A percentile compares a stretch with the other conserved stretches of the same genome.
Evolutionary conservation across 176 grass and related monocot genomes (phyloP).

Genomic region (Guadua angustifolia): DNA sequence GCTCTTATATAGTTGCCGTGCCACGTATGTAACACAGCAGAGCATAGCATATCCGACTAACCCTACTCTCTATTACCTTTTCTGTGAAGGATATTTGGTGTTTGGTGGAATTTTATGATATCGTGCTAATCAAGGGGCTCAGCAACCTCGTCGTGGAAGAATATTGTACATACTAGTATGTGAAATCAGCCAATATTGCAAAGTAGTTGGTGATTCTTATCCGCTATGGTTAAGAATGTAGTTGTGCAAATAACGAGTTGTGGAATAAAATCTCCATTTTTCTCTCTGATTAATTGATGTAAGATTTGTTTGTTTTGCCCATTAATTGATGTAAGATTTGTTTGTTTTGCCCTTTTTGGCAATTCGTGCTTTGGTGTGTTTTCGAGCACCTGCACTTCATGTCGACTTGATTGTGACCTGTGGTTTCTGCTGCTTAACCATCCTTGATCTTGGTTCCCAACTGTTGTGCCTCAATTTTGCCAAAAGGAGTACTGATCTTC

Average conservation of each 20-base stretch:
- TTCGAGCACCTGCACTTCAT: no score
- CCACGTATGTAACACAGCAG: background rate
- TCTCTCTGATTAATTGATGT: slow-evolving; percentile 14
- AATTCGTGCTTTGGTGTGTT: background rate
- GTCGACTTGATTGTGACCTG: no score
- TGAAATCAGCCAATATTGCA: no score
- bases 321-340: slow-evolving; percentile 29
- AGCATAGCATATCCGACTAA: slow-evolving; percentile 8
- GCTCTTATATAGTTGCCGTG: background rate
- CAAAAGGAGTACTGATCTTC: no score
- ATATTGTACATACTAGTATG: slow-evolving; percentile 46
- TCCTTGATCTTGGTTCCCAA: no score
- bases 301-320: slow-evolving; percentile 27
- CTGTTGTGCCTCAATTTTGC: no score
- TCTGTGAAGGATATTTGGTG: slow-evolving; percentile 34
- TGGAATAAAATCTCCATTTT: slow-evolving; percentile 58
- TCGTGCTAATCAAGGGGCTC: slow-evolving; percentile 21
- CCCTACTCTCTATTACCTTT: background rate
- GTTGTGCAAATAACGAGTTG: slow-evolving; percentile 63
- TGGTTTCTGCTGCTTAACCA: no score
- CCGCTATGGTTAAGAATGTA: slow-evolving; percentile 49
- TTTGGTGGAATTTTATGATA: slow-evolving; percentile 22
- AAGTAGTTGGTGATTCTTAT: slow-evolving; percentile 42
- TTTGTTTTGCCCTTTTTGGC: slow-evolving; percentile 4
- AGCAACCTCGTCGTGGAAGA: slow-evolving; percentile 19